Evolutionary conservation across 441 rosid species (phyloP).

Genomic region (Erodium texanum): DNA sequence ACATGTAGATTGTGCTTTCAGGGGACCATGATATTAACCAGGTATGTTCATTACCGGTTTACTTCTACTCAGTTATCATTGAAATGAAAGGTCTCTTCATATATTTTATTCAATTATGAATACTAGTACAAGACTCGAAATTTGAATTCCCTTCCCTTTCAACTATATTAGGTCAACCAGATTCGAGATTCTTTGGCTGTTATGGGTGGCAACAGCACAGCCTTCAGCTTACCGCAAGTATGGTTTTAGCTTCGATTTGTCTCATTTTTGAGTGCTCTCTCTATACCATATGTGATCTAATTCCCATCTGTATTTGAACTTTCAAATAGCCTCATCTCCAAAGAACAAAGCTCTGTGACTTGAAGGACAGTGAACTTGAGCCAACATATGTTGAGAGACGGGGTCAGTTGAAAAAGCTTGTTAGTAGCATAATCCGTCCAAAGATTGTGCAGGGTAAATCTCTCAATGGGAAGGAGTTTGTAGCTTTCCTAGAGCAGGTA

Average conservation of each 20-base stretch:
- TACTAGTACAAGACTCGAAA: conserved; percentile 3
- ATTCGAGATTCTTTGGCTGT: conserved; percentile 86
- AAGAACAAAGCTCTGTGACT: conserved; percentile 93
- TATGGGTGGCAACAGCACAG: conserved; percentile 98
- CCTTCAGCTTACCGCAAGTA: conserved; percentile 97
- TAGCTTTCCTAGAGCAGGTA: conserved; percentile 89
- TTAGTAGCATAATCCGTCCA: conserved; percentile 67
- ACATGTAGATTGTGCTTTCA: conserved; percentile 38
- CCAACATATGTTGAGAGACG: conserved; percentile 64
- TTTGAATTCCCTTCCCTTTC: conserved; percentile 17
- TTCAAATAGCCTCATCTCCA: conserved; percentile 81
- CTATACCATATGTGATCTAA: conserved; percentile 17
- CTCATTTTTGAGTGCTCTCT: conserved; percentile 2
- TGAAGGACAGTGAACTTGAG: conserved; percentile 87
- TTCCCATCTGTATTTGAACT: conserved; percentile 21
- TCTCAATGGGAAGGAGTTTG: conserved; percentile 86
- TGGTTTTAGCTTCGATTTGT: conserved; percentile 16
- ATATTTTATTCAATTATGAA: too few species aligned
- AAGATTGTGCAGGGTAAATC: conserved; percentile 86
- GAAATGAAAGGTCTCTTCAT: too few species aligned
- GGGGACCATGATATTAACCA: conserved; percentile 87
- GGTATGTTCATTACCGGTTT: conserved; percentile 36
- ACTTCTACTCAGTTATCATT: conserved; percentile 2
- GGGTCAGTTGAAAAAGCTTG: conserved; percentile 70
- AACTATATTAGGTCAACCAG: conserved; percentile 63